Percentiles rank a stretch among this genome's conserved stretches.
Conservation (phyloP, 176 grass and related monocot genomes). For the Cocos nucifera region DNA sequence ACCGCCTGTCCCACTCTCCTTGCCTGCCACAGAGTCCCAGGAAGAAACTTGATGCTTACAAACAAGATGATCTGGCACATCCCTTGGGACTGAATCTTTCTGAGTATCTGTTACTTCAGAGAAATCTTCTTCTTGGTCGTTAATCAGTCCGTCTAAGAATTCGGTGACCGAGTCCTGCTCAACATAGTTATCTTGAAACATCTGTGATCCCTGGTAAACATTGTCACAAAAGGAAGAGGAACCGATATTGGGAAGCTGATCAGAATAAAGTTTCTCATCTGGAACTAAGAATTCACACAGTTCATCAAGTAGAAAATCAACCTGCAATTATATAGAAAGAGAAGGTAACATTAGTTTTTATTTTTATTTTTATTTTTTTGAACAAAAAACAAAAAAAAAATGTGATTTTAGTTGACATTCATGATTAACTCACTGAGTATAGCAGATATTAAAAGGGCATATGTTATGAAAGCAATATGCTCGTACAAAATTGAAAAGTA, state of each 20-base stretch:
- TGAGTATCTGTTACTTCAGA: not conserved
- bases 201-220: not conserved
- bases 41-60: not conserved
- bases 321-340: not conserved
- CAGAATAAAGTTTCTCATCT: too few species aligned
- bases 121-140: constrained; percentile 2
- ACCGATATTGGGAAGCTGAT: not conserved
- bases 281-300: not conserved
- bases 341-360: too few species aligned
- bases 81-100: not conserved
- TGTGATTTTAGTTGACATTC: too few species aligned
- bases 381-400: too few species aligned
- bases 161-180: not conserved
- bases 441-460: too few species aligned
- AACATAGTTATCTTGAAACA: not conserved
- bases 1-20: not conserved
- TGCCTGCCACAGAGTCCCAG: not conserved
- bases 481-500: too few species aligned
- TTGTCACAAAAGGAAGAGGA: not conserved
- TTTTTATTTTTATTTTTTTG: too few species aligned
- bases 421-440: too few species aligned
- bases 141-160: not conserved
- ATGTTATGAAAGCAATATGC: not conserved
- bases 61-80: not conserved
- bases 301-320: not conserved